Evolutionary conservation across 2,329 filamentous ascomycete species (phyloP).

Genomic region (Pseudogymnoascus sp.): DNA sequence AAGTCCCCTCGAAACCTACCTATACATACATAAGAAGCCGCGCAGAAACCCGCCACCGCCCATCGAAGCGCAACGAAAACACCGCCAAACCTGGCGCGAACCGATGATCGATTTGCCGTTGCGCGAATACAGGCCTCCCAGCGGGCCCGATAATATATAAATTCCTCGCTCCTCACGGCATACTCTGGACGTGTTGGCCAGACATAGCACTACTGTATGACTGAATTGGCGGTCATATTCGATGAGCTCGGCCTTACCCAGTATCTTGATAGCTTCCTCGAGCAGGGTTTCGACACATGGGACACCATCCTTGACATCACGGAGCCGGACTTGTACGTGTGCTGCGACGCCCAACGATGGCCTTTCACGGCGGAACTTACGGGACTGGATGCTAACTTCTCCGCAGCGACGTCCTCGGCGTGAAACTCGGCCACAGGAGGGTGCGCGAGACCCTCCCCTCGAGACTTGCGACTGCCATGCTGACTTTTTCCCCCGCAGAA

Average conservation of each 20-base stretch:
- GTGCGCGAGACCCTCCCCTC: conserved; percentile 40
- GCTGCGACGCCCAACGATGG: not conserved
- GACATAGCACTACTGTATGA: conserved; percentile 28
- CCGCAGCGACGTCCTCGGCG: conserved; percentile 58
- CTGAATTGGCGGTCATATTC: conserved; percentile 56
- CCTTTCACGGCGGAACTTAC: not conserved
- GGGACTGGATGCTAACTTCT: conserved; percentile 14
- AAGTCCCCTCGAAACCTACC: not conserved
- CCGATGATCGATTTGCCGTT: not conserved
- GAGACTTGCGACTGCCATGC: conserved; percentile 8
- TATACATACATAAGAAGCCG: not conserved
- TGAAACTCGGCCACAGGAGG: conserved; percentile 73
- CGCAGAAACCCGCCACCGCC: not conserved
- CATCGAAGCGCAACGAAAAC: not conserved
- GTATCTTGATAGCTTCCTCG: conserved; percentile 63
- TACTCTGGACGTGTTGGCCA: conserved; percentile 25
- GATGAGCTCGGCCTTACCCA: conserved; percentile 69
- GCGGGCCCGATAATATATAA: not conserved
- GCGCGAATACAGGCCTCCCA: not conserved
- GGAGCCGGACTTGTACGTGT: conserved; percentile 64
- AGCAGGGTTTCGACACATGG: conserved; percentile 80
- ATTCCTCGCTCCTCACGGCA: not conserved
- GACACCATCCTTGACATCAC: conserved; percentile 76
- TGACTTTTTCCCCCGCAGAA: conserved; percentile 41
- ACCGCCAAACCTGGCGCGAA: not conserved